These are phyloP conservation scores for Collybia sordida DNA, from an alignment of 768 basidiomycete genomes.

Conservation along the genomic window DNA sequence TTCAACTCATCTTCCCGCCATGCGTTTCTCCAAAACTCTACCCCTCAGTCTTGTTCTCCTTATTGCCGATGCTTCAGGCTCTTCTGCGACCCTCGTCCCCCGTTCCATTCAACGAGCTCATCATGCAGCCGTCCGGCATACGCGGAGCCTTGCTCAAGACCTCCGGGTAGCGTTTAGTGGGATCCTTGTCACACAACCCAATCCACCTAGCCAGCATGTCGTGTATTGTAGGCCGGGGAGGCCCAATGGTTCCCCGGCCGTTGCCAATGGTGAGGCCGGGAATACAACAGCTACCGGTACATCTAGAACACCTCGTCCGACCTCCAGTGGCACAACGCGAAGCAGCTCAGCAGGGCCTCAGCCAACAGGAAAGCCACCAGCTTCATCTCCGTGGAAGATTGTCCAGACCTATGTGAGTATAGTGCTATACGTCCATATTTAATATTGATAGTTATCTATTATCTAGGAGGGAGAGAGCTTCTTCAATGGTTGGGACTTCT, in stretches of 20 bases:
- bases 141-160: constrained; percentile 64
- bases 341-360: constrained; percentile 4
- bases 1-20: constrained; percentile 5
- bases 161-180: constrained; percentile 64
- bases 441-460: constrained; percentile 7
- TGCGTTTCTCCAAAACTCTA: constrained; percentile 28
- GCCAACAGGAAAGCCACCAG: constrained; percentile 17
- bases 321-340: no score
- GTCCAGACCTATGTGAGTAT: constrained; percentile 55
- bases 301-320: neutral
- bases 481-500: constrained; percentile 84
- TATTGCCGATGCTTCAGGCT: constrained; percentile 24
- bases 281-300: constrained; percentile 19
- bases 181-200: constrained; percentile 42
- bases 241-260: constrained; percentile 20
- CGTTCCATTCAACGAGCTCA: constrained; percentile 50
- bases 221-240: constrained; percentile 45
- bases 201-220: constrained; percentile 20
- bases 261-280: constrained; percentile 15
- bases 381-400: constrained; percentile 58
- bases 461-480: constrained; percentile 65
- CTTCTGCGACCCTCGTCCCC: constrained; percentile 33
- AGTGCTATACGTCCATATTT: neutral
- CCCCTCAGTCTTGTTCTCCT: constrained; percentile 36
- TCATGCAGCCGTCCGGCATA: constrained; percentile 54